phyloP scores from a whole-genome alignment of 179 eudicot genomes.

The Drosera spatulata region DNA sequence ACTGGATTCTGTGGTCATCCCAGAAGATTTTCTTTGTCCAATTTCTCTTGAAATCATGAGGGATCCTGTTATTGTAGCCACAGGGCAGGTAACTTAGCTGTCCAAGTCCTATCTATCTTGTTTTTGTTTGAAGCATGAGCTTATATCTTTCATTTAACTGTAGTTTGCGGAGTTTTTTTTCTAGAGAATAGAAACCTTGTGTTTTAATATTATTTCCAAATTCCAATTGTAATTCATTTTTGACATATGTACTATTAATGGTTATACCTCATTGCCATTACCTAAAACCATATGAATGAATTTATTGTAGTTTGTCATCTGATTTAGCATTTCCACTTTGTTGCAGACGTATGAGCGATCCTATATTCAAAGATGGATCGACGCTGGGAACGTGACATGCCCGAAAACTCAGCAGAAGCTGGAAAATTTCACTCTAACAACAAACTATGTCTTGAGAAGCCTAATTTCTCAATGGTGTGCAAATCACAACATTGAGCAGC shows the following conservation, averaged over 20 bases:
- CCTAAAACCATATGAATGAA: too few relatives aligned
- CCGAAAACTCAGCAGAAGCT: constrained; percentile 17
- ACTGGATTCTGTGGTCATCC: constrained; percentile 30
- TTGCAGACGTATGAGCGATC: constrained; percentile 16
- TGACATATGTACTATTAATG: too few relatives aligned
- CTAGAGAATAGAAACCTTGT: too few relatives aligned
- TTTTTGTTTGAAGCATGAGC: too few relatives aligned
- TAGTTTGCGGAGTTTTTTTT: too few relatives aligned
- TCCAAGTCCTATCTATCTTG: neutral
- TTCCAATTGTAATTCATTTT: too few relatives aligned
- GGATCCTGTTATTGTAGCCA: constrained; percentile 76
- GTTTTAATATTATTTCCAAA: too few relatives aligned
- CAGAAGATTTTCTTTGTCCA: constrained; percentile 73
- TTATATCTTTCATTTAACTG: too few relatives aligned
- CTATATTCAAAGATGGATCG: constrained; percentile 15
- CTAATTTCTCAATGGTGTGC: constrained; percentile 12
- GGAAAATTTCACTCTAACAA: constrained; percentile 9
- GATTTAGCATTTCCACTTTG: neutral
- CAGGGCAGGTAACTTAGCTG: constrained; percentile 58
- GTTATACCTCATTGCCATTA: too few relatives aligned
- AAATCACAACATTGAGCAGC: constrained; percentile 11
- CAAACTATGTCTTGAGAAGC: constrained; percentile 13
- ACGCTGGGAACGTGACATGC: constrained; percentile 13
- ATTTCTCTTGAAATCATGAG: constrained; percentile 77
- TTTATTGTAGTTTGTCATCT: neutral